Evolutionary conservation across 202 grass and related monocot species (phyloP).

Genomic region (Elaeis oleifera): DNA sequence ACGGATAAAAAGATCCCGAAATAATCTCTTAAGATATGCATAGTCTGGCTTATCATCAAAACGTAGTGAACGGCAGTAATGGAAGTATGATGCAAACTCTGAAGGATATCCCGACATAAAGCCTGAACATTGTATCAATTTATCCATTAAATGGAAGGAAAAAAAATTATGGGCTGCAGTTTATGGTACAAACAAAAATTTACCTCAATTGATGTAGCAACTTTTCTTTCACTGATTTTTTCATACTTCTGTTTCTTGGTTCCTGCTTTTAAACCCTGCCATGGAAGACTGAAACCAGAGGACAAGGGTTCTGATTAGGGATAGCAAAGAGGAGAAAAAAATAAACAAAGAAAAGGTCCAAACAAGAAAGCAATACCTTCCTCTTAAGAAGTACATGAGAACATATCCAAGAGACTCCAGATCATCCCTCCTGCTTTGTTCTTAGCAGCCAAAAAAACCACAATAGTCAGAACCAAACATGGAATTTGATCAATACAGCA

Average conservation of each 20-base stretch:
- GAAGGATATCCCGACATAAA: slow-evolving; percentile 76
- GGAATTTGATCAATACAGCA: no score
- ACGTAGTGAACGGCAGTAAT: slow-evolving; percentile 86
- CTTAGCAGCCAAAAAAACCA: slow-evolving; percentile 28
- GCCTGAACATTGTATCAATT: slow-evolving; percentile 37
- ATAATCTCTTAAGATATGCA: slow-evolving; percentile 87
- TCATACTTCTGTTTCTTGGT: slow-evolving; percentile 99
- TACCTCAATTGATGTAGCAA: slow-evolving; percentile 95
- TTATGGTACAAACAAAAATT: neutral
- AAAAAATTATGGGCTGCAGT: no score
- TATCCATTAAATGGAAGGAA: no score
- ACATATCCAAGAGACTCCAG: slow-evolving; percentile 98
- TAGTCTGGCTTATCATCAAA: slow-evolving; percentile 97
- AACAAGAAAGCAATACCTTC: slow-evolving; percentile 49
- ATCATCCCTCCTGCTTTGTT: slow-evolving; percentile 98
- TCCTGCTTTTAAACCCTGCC: slow-evolving; percentile 98
- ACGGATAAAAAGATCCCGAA: slow-evolving; percentile 89
- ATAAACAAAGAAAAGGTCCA: neutral
- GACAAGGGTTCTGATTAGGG: neutral
- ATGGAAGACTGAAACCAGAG: slow-evolving; percentile 56
- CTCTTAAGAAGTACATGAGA: slow-evolving; percentile 94
- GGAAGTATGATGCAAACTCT: slow-evolving; percentile 95
- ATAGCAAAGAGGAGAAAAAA: neutral
- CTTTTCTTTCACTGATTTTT: slow-evolving; percentile 99
- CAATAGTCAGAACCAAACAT: neutral